Percentiles rank a stretch among this genome's conserved stretches.
phyloP scores from a whole-genome alignment of 495 filamentous ascomycete species.

The Amorphotheca resinae region DNA sequence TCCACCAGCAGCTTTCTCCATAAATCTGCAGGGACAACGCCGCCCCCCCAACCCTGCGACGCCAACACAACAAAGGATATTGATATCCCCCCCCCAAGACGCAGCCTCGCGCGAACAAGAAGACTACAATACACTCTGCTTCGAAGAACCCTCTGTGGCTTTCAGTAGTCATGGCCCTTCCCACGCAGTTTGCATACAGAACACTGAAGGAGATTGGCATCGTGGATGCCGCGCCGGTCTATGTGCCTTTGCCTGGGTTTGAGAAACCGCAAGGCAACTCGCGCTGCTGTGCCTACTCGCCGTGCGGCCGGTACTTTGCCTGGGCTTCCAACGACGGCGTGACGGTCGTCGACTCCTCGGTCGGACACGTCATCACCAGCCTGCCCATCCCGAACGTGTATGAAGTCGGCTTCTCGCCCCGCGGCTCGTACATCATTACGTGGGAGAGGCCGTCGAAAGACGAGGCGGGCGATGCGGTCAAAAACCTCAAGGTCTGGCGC shows the following conservation, averaged over 20 bases:
- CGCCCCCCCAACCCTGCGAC: slow-evolving; percentile 1
- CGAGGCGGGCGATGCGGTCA: slow-evolving; percentile 78
- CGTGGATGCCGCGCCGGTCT: slow-evolving; percentile 79
- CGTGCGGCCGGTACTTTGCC: slow-evolving; percentile 87
- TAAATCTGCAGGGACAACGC: slow-evolving; percentile 3
- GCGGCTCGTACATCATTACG: slow-evolving; percentile 84
- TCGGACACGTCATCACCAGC: slow-evolving; percentile 62
- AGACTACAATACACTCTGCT: slow-evolving; percentile 3
- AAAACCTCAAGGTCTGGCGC: slow-evolving; percentile 95
- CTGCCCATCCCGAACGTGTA: slow-evolving; percentile 72
- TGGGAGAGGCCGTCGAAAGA: slow-evolving; percentile 93
- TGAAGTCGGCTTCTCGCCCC: slow-evolving; percentile 87
- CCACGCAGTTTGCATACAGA: slow-evolving; percentile 87
- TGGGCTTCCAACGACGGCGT: slow-evolving; percentile 87
- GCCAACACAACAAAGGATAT: slow-evolving; percentile 13
- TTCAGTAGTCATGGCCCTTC: slow-evolving; percentile 80
- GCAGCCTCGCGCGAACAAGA: slow-evolving; percentile 8
- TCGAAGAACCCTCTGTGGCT: slow-evolving; percentile 44
- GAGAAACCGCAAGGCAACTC: slow-evolving; percentile 83
- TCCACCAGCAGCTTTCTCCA: slow-evolving; percentile 8
- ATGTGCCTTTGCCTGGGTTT: slow-evolving; percentile 77
- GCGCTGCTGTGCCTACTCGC: slow-evolving; percentile 88
- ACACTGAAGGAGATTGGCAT: slow-evolving; percentile 93
- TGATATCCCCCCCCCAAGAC: slow-evolving; percentile 1
- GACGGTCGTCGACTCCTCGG: slow-evolving; percentile 67